Evolutionary conservation across 495 filamentous ascomycete species (phyloP).

Genomic region (Geopyxis carbonaria): DNA sequence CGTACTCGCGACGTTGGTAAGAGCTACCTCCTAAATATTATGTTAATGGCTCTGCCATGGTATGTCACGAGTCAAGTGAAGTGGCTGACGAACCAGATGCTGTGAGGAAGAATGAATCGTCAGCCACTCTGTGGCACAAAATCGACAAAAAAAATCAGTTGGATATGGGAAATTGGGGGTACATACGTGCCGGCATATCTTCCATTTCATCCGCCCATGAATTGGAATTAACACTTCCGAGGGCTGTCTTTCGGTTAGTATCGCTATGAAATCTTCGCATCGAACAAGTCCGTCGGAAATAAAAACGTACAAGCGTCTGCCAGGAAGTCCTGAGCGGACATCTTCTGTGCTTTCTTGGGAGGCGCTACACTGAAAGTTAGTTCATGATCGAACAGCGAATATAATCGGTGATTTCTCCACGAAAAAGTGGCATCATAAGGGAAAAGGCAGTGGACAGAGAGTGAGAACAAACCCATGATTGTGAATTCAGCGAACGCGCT

Average conservation of each 20-base stretch:
- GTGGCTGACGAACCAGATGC: constrained; percentile 2
- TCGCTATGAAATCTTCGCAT: neutral
- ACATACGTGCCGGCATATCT: constrained; percentile 58
- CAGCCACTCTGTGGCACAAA: too few relatives aligned
- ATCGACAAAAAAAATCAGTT: too few relatives aligned
- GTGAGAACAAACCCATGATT: constrained; percentile 67
- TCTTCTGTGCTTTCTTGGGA: constrained; percentile 81
- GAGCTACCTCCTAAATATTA: neutral
- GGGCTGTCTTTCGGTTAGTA: neutral
- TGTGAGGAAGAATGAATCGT: constrained; percentile 1
- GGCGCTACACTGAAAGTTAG: constrained; percentile 46
- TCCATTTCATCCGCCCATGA: constrained; percentile 99
- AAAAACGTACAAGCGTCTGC: constrained; percentile 56
- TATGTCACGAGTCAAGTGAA: too few relatives aligned
- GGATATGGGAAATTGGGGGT: constrained; percentile 2
- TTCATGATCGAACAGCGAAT: constrained; percentile 20
- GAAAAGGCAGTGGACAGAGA: constrained; percentile 6
- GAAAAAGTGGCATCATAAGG: constrained; percentile 1
- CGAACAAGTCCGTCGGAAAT: constrained; percentile 1
- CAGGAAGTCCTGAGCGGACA: constrained; percentile 85
- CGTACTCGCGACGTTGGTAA: constrained; percentile 24
- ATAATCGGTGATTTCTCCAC: neutral
- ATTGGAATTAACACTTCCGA: constrained; percentile 33
- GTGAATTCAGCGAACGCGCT: constrained; percentile 42
- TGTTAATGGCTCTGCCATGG: constrained; percentile 3